Percentiles rank a stretch among this genome's conserved stretches.
Evolutionary conservation across 371 early-diverging fungal genomes (phyloP).

Genomic region (Nematocida sp.): DNA sequence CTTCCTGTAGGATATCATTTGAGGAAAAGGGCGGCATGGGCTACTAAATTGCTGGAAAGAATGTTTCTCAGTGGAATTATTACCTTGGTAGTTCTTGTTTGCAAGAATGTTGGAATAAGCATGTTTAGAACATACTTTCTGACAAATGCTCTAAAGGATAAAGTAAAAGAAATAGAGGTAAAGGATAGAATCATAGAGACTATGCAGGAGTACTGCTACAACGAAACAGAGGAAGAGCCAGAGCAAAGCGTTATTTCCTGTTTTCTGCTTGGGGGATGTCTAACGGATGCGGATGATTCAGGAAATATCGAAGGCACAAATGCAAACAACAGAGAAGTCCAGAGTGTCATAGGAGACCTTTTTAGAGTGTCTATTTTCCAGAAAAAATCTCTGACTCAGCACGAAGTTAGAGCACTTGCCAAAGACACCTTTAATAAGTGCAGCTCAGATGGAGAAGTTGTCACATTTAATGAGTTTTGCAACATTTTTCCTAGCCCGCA

Average conservation of each 20-base stretch:
- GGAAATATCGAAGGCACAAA: conserved; percentile 14
- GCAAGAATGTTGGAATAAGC: conserved; percentile 41
- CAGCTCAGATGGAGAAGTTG: conserved; percentile 28
- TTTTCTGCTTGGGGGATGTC: conserved; percentile 5
- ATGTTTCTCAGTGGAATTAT: conserved; percentile 55
- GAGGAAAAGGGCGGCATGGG: conserved; percentile 14
- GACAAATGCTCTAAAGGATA: conserved; percentile 53
- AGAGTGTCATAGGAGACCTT: conserved; percentile 58
- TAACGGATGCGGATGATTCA: neutral
- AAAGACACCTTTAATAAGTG: conserved; percentile 64
- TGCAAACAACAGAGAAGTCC: conserved; percentile 24
- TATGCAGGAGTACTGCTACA: conserved; percentile 64
- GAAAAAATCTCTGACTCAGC: conserved; percentile 35
- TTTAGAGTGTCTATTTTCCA: conserved; percentile 40
- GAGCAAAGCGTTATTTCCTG: conserved; percentile 14
- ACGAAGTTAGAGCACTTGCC: conserved; percentile 62
- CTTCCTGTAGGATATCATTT: conserved; percentile 53
- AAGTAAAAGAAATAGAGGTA: conserved; percentile 60
- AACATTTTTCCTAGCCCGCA: conserved; percentile 64
- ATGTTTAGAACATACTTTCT: conserved; percentile 62
- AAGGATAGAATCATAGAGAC: conserved; percentile 62
- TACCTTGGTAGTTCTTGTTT: conserved; percentile 48
- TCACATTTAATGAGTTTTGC: conserved; percentile 63
- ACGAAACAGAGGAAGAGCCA: conserved; percentile 39
- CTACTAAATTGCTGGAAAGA: conserved; percentile 9